These are phyloP conservation scores for Hanseniaspora taiwanica DNA, from an alignment of 805 yeast genomes.

Conservation along the genomic window DNA sequence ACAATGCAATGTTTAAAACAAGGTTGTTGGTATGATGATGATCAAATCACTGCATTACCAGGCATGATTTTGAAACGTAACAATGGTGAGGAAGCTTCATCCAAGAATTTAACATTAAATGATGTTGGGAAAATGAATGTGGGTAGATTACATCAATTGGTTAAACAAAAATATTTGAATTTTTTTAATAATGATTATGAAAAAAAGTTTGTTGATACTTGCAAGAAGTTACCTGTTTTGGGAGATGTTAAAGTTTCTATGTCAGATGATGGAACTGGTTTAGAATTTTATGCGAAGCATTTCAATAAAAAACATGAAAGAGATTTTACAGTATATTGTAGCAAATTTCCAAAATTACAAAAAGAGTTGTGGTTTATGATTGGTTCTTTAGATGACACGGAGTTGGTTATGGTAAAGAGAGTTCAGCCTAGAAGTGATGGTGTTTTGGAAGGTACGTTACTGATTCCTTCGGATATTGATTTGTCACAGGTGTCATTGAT, in stretches of 20 bases:
- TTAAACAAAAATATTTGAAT: constrained; percentile 5
- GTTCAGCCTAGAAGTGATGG: constrained; percentile 44
- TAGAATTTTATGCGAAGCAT: constrained; percentile 40
- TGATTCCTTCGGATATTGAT: constrained; percentile 28
- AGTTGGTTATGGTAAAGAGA: constrained; percentile 56
- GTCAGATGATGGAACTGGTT: constrained; percentile 25
- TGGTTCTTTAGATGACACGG: constrained; percentile 35
- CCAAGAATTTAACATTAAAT: constrained; percentile 21
- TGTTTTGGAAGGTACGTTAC: constrained; percentile 28
- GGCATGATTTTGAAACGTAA: constrained; percentile 28
- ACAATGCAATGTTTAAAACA: constrained; percentile 84
- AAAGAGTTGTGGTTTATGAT: constrained; percentile 89
- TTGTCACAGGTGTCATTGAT: constrained; percentile 28
- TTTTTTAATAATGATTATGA: constrained; percentile 21
- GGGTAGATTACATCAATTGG: constrained; percentile 15
- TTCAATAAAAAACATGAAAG: constrained; percentile 31
- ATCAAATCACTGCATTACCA: constrained; percentile 35
- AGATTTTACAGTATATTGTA: constrained; percentile 60
- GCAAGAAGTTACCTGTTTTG: constrained; percentile 45
- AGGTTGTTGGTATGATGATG: constrained; percentile 74
- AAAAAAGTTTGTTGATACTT: constrained; percentile 39
- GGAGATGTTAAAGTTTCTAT: constrained; percentile 26
- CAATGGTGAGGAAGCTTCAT: constrained; percentile 7
- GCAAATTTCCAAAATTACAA: constrained; percentile 79
- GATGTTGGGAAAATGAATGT: constrained; percentile 30